Evolutionary conservation across 2,329 filamentous ascomycete genomes (phyloP).

Genomic region (Samsoniella hepiali): DNA sequence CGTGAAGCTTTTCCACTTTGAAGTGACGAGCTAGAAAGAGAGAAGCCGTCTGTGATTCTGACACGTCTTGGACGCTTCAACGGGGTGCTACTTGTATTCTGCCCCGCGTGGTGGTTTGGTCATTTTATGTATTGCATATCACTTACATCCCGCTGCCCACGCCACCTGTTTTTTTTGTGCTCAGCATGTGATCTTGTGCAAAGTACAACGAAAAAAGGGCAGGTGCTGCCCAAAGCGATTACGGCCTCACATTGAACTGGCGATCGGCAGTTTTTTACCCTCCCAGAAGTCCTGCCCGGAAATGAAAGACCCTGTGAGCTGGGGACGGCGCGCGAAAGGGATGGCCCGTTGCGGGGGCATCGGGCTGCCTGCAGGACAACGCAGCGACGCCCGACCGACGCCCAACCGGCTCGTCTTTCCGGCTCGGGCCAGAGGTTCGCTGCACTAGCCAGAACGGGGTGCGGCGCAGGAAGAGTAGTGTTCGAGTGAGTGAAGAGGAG

Average conservation of each 20-base stretch:
- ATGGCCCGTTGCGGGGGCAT: slow-evolving; percentile 8
- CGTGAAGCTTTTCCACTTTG: not conserved
- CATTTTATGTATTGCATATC: too few relatives aligned
- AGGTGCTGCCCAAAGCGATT: not conserved
- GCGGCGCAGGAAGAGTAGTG: too few relatives aligned
- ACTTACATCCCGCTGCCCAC: too few relatives aligned
- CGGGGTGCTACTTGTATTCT: too few relatives aligned
- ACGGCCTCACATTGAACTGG: not conserved
- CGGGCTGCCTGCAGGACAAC: slow-evolving; percentile 11
- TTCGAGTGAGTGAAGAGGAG: too few relatives aligned
- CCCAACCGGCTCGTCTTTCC: slow-evolving; percentile 4
- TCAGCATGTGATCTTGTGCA: too few relatives aligned
- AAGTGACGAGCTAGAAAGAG: not conserved
- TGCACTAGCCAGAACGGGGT: not conserved
- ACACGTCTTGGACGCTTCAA: too few relatives aligned
- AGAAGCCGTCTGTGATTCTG: too few relatives aligned
- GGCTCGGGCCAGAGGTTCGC: not conserved
- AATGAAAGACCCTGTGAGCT: not conserved
- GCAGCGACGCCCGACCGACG: slow-evolving; percentile 13
- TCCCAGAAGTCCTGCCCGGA: not conserved
- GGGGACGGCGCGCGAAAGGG: not conserved
- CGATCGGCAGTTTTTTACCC: not conserved
- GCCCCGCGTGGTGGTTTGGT: too few relatives aligned
- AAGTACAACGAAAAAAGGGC: too few relatives aligned
- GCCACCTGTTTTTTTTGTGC: too few relatives aligned